Percentiles rank a stretch among this genome's conserved stretches.
These are phyloP conservation scores for Cystofilobasidium bisporidii DNA, from an alignment of 768 basidiomycete genomes.

Conservation along the genomic window DNA sequence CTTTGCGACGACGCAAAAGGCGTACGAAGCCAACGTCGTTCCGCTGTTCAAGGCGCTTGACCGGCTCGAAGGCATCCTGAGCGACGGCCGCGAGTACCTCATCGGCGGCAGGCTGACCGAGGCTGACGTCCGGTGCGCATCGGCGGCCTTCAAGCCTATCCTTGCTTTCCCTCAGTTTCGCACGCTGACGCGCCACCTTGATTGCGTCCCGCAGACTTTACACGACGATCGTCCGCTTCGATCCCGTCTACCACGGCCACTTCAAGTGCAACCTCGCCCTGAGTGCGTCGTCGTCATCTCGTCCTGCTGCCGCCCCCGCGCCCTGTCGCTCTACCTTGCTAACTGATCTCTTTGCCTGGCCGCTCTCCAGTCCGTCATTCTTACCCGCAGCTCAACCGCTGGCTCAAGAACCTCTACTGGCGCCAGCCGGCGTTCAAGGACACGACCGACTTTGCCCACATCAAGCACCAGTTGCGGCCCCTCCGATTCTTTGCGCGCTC, in stretches of 20 bases:
- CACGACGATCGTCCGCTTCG: constrained; percentile 86
- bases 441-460: constrained; percentile 81
- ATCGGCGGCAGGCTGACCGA: constrained; percentile 72
- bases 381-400: constrained; percentile 66
- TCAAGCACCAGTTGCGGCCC: constrained; percentile 52
- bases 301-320: constrained; percentile 39
- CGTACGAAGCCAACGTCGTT: constrained; percentile 65
- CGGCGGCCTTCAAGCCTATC: neutral
- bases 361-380: constrained; percentile 55
- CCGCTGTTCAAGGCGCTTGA: constrained; percentile 72
- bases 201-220: constrained; percentile 70
- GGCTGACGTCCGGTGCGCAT: constrained; percentile 42
- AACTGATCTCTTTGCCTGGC: neutral
- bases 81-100: constrained; percentile 65
- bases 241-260: constrained; percentile 77
- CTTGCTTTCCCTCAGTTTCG: neutral
- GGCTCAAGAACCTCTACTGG: constrained; percentile 73
- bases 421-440: constrained; percentile 74
- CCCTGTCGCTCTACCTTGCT: neutral
- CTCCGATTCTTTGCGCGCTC: neutral
- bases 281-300: constrained; percentile 33
- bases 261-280: constrained; percentile 87
- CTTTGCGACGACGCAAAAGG: constrained; percentile 69
- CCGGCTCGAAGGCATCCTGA: constrained; percentile 63
- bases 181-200: no score